phyloP scores from a whole-genome alignment of 441 rosid genomes.

The Monsonia emarginata region DNA sequence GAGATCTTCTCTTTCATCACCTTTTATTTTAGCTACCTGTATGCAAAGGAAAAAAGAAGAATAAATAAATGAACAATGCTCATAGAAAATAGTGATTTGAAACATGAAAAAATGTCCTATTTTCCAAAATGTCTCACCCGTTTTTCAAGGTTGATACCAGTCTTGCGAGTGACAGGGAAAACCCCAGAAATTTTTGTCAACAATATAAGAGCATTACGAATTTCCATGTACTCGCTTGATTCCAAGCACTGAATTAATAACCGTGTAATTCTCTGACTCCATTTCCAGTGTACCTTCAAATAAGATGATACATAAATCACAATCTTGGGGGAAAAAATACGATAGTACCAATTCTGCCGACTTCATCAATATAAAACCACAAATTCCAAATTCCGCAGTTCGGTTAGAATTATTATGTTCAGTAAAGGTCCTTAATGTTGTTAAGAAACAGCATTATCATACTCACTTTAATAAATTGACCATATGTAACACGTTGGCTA shows the following conservation, averaged over 20 bases:
- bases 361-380: not conserved
- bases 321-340: not conserved
- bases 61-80: constrained; percentile 8
- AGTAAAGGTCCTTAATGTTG: not conserved
- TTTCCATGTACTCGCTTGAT: constrained; percentile 96
- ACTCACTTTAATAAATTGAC: constrained; percentile 96
- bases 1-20: constrained; percentile 98
- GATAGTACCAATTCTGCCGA: not conserved
- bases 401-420: not conserved
- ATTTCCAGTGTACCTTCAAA: constrained; percentile 95
- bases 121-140: constrained; percentile 43
- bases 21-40: constrained; percentile 88
- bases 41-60: constrained; percentile 18
- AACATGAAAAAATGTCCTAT: constrained; percentile 6
- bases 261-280: constrained; percentile 96
- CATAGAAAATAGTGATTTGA: constrained; percentile 8
- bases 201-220: constrained; percentile 91
- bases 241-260: constrained; percentile 92
- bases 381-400: not conserved
- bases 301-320: constrained; percentile 18
- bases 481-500: constrained; percentile 96
- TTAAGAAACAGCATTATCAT: not conserved
- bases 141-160: constrained; percentile 98
- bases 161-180: constrained; percentile 93
- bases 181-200: constrained; percentile 89